phyloP scores from a whole-genome alignment of 257 asterid species.

The Hygrophila difformis region DNA sequence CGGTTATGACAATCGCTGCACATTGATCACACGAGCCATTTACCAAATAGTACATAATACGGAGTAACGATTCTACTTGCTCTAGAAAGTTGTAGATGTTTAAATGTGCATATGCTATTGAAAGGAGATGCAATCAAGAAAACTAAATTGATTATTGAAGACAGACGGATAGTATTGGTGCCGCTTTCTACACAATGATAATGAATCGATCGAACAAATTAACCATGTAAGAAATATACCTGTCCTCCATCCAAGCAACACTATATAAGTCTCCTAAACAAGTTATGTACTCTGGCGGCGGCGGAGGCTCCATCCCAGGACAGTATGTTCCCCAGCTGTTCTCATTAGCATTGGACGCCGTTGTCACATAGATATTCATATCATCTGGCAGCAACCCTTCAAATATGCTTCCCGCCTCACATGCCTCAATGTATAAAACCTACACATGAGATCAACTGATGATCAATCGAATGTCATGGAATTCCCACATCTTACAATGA shows the following conservation, averaged over 20 bases:
- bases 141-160: too few relatives aligned
- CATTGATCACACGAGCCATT: background rate
- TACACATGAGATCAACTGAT: slow-evolving; percentile 15
- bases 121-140: too few relatives aligned
- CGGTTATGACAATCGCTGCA: slow-evolving; percentile 79
- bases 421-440: slow-evolving; percentile 82
- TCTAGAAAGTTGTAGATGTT: too few relatives aligned
- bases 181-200: too few relatives aligned
- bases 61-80: too few relatives aligned
- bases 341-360: slow-evolving; percentile 82
- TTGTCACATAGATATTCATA: slow-evolving; percentile 66
- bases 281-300: slow-evolving; percentile 56
- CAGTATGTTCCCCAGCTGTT: slow-evolving; percentile 93
- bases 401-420: slow-evolving; percentile 86
- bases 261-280: slow-evolving; percentile 94
- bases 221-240: too few relatives aligned
- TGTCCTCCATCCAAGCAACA: slow-evolving; percentile 96
- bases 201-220: too few relatives aligned
- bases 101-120: too few relatives aligned
- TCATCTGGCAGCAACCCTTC: slow-evolving; percentile 81
- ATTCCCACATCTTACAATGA: too few relatives aligned
- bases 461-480: too few relatives aligned
- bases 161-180: too few relatives aligned
- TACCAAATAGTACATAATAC: too few relatives aligned
- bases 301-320: slow-evolving; percentile 57